These are phyloP conservation scores for Metschnikowia chrysomelidarum DNA, from an alignment of 805 yeast genomes.

Conservation along the genomic window DNA sequence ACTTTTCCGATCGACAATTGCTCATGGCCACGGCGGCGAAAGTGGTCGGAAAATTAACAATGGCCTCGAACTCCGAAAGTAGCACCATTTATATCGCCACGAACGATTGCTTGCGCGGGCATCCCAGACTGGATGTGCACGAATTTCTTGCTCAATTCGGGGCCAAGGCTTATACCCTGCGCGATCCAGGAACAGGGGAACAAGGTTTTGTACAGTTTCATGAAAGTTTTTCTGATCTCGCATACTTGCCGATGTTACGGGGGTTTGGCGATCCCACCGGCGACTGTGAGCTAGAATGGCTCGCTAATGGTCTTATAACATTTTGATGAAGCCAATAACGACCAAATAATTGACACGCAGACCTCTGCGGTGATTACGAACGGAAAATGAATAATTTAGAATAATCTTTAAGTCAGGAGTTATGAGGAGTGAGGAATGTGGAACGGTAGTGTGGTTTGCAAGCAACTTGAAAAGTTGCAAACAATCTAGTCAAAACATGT, in stretches of 20 bases:
- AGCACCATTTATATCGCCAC: slow-evolving; percentile 23
- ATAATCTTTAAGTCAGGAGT: no score
- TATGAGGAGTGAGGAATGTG: no score
- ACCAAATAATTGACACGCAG: no score
- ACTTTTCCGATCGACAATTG: no score
- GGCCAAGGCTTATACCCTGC: slow-evolving; percentile 18
- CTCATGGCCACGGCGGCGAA: slow-evolving; percentile 30
- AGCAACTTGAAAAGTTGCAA: no score
- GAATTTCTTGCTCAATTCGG: slow-evolving; percentile 36
- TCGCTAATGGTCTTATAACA: slow-evolving; percentile 26
- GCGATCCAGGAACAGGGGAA: slow-evolving; percentile 8
- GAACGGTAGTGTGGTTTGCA: no score
- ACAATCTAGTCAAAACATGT: no score
- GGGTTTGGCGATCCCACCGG: slow-evolving; percentile 32
- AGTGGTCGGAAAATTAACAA: slow-evolving; percentile 27
- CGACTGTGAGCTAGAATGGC: slow-evolving; percentile 39
- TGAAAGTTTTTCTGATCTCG: slow-evolving; percentile 19
- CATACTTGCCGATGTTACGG: slow-evolving; percentile 35
- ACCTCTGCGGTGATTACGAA: no score
- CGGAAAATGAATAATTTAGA: no score
- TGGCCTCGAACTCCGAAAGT: slow-evolving; percentile 5
- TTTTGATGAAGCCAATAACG: slow-evolving; percentile 15
- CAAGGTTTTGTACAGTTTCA: no score
- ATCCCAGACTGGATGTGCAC: slow-evolving; percentile 35
- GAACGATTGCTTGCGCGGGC: slow-evolving; percentile 35